A percentile compares a stretch with the other conserved stretches of the same genome.
These are phyloP conservation scores for Salvia splendens DNA, from an alignment of 257 asterid genomes.

Conservation along the genomic window DNA sequence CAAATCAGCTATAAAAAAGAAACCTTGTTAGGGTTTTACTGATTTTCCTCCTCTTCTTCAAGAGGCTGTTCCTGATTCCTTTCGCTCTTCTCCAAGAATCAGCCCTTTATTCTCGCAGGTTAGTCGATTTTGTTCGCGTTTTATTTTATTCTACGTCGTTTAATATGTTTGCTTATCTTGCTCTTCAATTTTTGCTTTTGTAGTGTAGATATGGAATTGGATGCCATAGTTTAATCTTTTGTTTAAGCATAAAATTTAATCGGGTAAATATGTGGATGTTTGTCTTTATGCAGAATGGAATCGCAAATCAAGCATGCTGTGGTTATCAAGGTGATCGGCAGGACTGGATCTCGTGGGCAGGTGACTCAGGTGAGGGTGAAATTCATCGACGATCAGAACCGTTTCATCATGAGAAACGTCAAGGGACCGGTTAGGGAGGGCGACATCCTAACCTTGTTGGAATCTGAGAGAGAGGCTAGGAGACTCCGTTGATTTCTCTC, in stretches of 20 bases:
- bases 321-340: constrained; percentile 33
- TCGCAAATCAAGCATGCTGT: constrained; percentile 40
- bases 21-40: constrained; percentile 17
- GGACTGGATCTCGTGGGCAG: constrained; percentile 49
- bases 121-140: not conserved
- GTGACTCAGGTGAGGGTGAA: constrained; percentile 49
- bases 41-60: not conserved
- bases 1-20: not conserved
- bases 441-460: constrained; percentile 45
- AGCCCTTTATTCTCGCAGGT: constrained; percentile 4
- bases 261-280: not conserved
- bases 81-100: not conserved
- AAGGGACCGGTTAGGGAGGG: constrained; percentile 52
- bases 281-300: constrained; percentile 40
- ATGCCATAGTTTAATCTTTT: not conserved
- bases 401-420: constrained; percentile 47
- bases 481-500: constrained; percentile 38
- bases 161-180: not conserved
- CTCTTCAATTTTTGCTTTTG: not conserved
- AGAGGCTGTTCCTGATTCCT: constrained; percentile 14
- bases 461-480: constrained; percentile 50
- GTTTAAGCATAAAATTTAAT: not conserved
- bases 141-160: not conserved
- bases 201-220: too few relatives aligned
- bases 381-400: constrained; percentile 44